A percentile compares a stretch with the other conserved stretches of the same genome.
These are phyloP conservation scores for Arthrobotrys sinensis DNA, from an alignment of 2,329 filamentous ascomycete genomes.

Conservation along the genomic window DNA sequence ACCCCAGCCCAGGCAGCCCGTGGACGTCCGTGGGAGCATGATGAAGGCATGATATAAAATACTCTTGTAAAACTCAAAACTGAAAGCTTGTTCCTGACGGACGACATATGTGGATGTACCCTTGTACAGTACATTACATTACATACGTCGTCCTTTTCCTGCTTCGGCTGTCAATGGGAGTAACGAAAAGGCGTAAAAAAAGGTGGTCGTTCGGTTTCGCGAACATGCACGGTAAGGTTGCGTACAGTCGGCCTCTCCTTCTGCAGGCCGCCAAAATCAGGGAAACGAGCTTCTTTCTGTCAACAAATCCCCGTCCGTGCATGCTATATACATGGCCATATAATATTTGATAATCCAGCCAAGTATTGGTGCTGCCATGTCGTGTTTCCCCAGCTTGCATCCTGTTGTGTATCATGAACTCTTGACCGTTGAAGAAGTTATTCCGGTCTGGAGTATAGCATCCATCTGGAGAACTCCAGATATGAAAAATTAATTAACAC, in stretches of 20 bases:
- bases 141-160: neutral
- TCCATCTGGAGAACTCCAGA: neutral
- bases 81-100: conserved; percentile 23
- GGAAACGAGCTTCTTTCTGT: neutral
- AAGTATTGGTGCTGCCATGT: conserved; percentile 37
- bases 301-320: conserved; percentile 4
- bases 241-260: conserved; percentile 11
- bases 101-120: neutral
- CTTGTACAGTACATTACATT: neutral
- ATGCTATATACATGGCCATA: neutral
- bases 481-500: too few relatives aligned
- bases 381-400: conserved; percentile 18
- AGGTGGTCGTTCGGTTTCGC: neutral
- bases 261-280: conserved; percentile 35
- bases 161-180: conserved; percentile 1
- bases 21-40: neutral
- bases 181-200: neutral
- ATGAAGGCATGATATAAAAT: conserved; percentile 10
- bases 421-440: neutral
- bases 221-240: conserved; percentile 16
- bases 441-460: conserved; percentile 1
- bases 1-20: neutral
- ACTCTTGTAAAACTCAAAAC: conserved; percentile 3
- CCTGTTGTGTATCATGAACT: neutral
- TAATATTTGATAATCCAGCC: neutral